These are phyloP conservation scores for Globisporangium uncinulatum DNA, from an alignment of 352 stramenopile species.

Conservation along the genomic window DNA sequence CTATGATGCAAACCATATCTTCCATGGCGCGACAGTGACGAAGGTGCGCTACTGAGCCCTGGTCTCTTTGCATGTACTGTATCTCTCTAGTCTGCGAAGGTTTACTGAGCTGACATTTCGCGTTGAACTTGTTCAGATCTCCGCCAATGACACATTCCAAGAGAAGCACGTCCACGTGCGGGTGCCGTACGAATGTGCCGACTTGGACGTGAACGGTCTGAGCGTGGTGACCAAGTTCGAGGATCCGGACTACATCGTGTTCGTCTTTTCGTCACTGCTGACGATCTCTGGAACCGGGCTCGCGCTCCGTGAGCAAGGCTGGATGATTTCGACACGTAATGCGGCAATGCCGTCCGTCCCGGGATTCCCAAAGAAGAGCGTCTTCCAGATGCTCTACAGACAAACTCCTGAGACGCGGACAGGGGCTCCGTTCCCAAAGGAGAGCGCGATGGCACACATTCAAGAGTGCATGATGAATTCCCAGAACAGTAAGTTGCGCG, in stretches of 20 bases:
- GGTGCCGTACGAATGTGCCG: background rate
- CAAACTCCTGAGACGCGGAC: background rate
- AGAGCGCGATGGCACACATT: background rate
- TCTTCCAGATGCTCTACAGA: background rate
- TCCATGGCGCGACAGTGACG: background rate
- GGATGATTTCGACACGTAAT: slow-evolving; percentile 6
- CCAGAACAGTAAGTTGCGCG: background rate
- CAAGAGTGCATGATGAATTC: background rate
- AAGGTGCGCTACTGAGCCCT: background rate
- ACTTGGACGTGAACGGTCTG: slow-evolving; percentile 3
- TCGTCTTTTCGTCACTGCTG: slow-evolving; percentile 6
- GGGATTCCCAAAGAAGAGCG: background rate
- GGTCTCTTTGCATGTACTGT: background rate
- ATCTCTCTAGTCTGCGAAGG: no score
- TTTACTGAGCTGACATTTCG: background rate
- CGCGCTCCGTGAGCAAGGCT: slow-evolving; percentile 10
- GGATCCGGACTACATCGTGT: slow-evolving; percentile 4
- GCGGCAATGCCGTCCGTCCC: background rate
- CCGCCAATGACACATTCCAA: background rate
- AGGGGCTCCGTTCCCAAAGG: background rate
- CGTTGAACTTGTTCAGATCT: background rate
- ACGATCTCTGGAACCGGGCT: background rate
- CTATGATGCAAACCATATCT: background rate
- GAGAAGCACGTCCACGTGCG: background rate
- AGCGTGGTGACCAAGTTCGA: slow-evolving; percentile 5